These are phyloP conservation scores for Candida coquimbonensis DNA, from an alignment of 805 yeast genomes.

Conservation along the genomic window DNA sequence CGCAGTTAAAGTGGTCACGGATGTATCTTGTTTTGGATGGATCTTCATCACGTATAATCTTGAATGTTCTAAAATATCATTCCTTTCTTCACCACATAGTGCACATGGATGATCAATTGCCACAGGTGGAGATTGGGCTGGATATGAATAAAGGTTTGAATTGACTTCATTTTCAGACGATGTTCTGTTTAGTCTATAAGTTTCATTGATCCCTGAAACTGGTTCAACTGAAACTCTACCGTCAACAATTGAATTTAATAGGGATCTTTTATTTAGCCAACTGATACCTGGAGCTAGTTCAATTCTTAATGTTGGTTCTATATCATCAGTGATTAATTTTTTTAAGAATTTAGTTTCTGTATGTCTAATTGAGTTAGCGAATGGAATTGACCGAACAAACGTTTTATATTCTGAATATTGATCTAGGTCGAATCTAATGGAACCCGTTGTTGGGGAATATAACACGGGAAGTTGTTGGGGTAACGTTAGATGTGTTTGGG, in stretches of 20 bases:
- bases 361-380: constrained; percentile 30
- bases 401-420: constrained; percentile 31
- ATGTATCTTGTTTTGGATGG: constrained; percentile 21
- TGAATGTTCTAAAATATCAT: constrained; percentile 66
- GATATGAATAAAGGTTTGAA: constrained; percentile 35
- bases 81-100: constrained; percentile 74
- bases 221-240: constrained; percentile 85
- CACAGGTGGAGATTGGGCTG: constrained; percentile 52
- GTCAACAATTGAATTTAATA: constrained; percentile 65
- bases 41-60: constrained; percentile 65
- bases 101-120: constrained; percentile 74
- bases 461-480: constrained; percentile 23
- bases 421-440: constrained; percentile 36
- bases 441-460: constrained; percentile 34
- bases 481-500: neutral
- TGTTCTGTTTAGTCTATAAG: constrained; percentile 37
- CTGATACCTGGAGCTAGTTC: constrained; percentile 59
- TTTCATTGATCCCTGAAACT: constrained; percentile 73
- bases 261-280: constrained; percentile 53
- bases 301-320: constrained; percentile 64
- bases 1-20: constrained; percentile 12
- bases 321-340: constrained; percentile 63
- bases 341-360: constrained; percentile 48
- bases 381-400: constrained; percentile 30
- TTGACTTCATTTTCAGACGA: constrained; percentile 19